Conservation (phyloP, 306 rosid genomes). For the Sechiopsis laciniata region DNA sequence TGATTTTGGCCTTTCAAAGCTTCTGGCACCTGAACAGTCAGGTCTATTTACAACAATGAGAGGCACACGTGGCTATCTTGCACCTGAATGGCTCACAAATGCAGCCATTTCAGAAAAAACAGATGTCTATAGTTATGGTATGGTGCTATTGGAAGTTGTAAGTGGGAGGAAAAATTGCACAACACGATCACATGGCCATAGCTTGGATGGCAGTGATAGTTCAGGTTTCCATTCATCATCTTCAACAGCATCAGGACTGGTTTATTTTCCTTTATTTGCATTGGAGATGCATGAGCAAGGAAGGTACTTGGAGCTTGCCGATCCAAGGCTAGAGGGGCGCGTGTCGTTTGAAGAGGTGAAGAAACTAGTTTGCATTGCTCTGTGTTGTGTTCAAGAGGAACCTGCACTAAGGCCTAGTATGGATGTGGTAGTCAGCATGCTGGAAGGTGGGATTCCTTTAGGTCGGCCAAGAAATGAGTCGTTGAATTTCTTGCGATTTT, state of each 20-base stretch:
- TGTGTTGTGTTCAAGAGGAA: constrained; percentile 88
- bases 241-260: constrained; percentile 43
- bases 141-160: constrained; percentile 79
- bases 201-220: constrained; percentile 47
- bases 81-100: constrained; percentile 93
- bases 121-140: constrained; percentile 85
- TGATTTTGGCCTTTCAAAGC: constrained; percentile 88
- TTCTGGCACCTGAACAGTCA: constrained; percentile 67
- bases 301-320: constrained; percentile 68
- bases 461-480: constrained; percentile 64
- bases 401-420: constrained; percentile 75
- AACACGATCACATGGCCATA: constrained; percentile 50
- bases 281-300: constrained; percentile 83
- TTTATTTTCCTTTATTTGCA: constrained; percentile 74
- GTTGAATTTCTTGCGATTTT: constrained; percentile 67
- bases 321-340: constrained; percentile 61
- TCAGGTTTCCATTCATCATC: constrained; percentile 45
- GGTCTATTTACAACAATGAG: constrained; percentile 91
- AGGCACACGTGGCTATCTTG: constrained; percentile 91
- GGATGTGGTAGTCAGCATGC: constrained; percentile 64
- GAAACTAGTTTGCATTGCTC: constrained; percentile 60
- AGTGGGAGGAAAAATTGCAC: constrained; percentile 78
- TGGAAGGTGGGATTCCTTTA: constrained; percentile 68
- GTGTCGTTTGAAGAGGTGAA: constrained; percentile 57
- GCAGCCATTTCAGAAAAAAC: constrained; percentile 79